Evolutionary conservation across 768 basidiomycete genomes (phyloP), one percentile per base, ranked within the genome.

Genomic region (Boletus coccyginus): DNA sequence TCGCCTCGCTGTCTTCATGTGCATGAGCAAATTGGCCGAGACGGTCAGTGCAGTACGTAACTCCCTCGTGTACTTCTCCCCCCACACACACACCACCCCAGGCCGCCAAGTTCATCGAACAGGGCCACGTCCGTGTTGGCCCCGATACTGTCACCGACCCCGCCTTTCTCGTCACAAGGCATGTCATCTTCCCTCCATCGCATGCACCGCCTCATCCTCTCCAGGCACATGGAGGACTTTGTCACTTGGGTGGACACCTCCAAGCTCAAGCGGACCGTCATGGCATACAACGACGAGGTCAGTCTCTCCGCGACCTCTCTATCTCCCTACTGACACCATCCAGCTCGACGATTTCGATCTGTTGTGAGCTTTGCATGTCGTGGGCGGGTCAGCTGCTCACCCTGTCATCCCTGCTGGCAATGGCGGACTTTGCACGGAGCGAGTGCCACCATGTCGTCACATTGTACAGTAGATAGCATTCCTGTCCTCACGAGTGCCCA

Each of bases 201-300:
- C 43, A 49, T 11, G 5, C 33, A 21, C 27, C 27, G 50, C 58
- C 57, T 57, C 46, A 60, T 24, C 38, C 40, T 46, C 35, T 29
- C 24, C 55, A 92, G 96, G 65, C 90, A 94, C 62, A 95, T 97
- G 94, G 94, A 98, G 68, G 97, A 99, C 79, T 99, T 95, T 74
- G 93, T 98, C 44, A 99, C 97, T 36, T 99, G 97, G 97, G 95
- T 98, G 21, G 95, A 98, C 69, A 93, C 93, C 27, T 95, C 92
- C 62, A 96, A 96, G 71, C 83, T 98, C 69, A 98, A 96, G 84
- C 81, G 96, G 52, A 94, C 92, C 0, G 86, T 98, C 73, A 88
- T 94, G 90, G 75, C 79, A 57, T 99, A 99, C 80, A 99, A 99
- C 70, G 95, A 97, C 75, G 88, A 97, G 84, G 92, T 92, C 51